Evolutionary conservation across 176 grass and related monocot species (phyloP), one percentile per base, ranked within the genome.

Genomic region (Areca catechu): DNA sequence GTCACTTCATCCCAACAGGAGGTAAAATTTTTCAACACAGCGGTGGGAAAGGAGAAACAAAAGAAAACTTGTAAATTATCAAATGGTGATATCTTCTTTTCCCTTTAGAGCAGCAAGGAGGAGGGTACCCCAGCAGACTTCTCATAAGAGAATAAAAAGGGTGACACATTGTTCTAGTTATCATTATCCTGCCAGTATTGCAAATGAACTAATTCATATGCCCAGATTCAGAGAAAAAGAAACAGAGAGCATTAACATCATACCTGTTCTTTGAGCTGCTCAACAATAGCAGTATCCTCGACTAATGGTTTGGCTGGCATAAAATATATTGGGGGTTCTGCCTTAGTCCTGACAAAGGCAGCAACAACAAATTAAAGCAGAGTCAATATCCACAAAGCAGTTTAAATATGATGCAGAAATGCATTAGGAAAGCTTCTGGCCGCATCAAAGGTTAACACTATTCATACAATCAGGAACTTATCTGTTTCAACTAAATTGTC

Each of bases 401-500:
- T 55, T 67, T 66, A 81, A 60, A 60, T 37, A 37, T 4, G 23
- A 27, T 18, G 4, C 57, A 60, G 7, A 43, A 43, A 71, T 27
- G 22, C 47, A 72, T n/a, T 30, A 21, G 17, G 52, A 20, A 43
- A 53, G 58, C 48, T 53, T 53, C 69, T 6, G 2, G 58, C 24
- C 23, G 74, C 73, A 21, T 54, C 10, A 7, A 71, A 91, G 78
- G 56, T 76, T 72, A 71, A 73, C 83, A 53, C 75, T 81, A 72
- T 75, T 66, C 78, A 74, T 72, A 85, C 75, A 85, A 82, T 70
- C 65, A 90, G 82, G 80, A 90, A 88, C 22, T 80, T 71, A 98
- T 88, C 93, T 98, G 83, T 85, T 83, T 77, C 70, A 86, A 98
- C 74, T 89, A 82, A 89, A 90, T 96, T 91, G 87, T 88, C 93